Base-by-base conservation (phyloP, 805 yeast species). In the Saccharomycopsis oosterbeekiorum region DNA sequence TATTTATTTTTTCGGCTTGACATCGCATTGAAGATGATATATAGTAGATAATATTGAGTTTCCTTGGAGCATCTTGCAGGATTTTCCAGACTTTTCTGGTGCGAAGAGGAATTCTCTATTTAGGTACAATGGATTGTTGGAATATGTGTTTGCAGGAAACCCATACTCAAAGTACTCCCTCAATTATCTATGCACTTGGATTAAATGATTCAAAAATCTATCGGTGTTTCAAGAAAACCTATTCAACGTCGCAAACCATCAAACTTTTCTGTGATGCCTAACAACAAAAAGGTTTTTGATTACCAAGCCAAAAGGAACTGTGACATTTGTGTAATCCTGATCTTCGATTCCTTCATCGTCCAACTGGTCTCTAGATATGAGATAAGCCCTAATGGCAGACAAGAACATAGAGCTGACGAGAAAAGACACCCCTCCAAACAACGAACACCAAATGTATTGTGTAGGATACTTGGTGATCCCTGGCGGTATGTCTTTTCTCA, bases 371-470 rank as follows among this genome's bases (percentile, higher is more conserved):
- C 89, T 74, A 15, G 81, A 80, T 34, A 81, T 74, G 12, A 84
- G 62, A 74, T 83, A 83, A 0, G 83, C 86, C 68, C 89, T 74
- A 59, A 83, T 66, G 2, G 81, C 40, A 59, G 79, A 70, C 51
- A 82, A 69, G 21, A 69, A 60, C 1, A 75, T 36, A 1, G 81
- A 76, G 11, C 83, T 79, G 11, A 72, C 81, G 21, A 80, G 62
- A 68, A 80, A 84, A 3, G 80, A 73, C n/a, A 74, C 68, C 0
- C 89, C 90, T 24, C 84, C 80, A 68, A 84, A 85, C 0, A 84
- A 75, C 0, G 85, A 76, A 9, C 86, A 82, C 64, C 81, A 67
- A 21, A 71, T 67, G 70, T 84, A 85, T 66, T 79, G 60, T 11
- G 47, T 29, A 14, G 26, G 70, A 70, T 24, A 66, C 62, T 39